Evolutionary conservation across 2,329 filamentous ascomycete species (phyloP), one percentile per base, ranked within the genome.

Genomic region (Botrytis sinoallii): DNA sequence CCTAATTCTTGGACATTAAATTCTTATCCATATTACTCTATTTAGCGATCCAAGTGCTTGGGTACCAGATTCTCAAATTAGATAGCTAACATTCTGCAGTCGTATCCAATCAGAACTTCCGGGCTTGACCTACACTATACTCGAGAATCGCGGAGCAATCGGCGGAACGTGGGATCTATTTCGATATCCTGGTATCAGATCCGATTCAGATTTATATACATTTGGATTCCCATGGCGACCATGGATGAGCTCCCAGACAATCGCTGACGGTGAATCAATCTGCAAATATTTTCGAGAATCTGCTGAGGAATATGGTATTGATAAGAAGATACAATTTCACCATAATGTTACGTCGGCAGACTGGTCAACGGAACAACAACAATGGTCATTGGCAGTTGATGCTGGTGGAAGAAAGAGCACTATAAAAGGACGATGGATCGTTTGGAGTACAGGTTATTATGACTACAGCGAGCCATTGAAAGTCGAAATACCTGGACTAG

Each of bases 131-230:
- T 94, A 92, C 79, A 85, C 87, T 20, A 88, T 95, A 40, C 85
- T 95, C 25, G 93, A 95, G 81, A 86, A 85, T 2, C 89, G 93
- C 48, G 84, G 86, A 68, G 83, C 85, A 40, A 84, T 95, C 9
- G 93, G 93, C 1, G 93, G 93, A 1, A 95, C 93, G 0, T 95
- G 93, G 93, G 90, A 92, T 78, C 83, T 94, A 3, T 95, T 94
- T 84, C 88, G 86, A 59, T 95, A 94, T 77, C 92, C 92, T 0
- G 91, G 93, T 12, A 91, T 93, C 76, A 85, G 89, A 64, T 90
- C 89, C 3, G 88, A 91, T 75, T 89, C 88, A 0, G 88, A 91
- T 78, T 83, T 91, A 12, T 86, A 86, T 76, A 90, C 88, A 0
- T 90, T 90, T 75, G 88, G 88, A 29, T 94, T 94, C 77, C 82